phyloP scores from a whole-genome alignment of 441 rosid species.

The Jatropha podagrica region DNA sequence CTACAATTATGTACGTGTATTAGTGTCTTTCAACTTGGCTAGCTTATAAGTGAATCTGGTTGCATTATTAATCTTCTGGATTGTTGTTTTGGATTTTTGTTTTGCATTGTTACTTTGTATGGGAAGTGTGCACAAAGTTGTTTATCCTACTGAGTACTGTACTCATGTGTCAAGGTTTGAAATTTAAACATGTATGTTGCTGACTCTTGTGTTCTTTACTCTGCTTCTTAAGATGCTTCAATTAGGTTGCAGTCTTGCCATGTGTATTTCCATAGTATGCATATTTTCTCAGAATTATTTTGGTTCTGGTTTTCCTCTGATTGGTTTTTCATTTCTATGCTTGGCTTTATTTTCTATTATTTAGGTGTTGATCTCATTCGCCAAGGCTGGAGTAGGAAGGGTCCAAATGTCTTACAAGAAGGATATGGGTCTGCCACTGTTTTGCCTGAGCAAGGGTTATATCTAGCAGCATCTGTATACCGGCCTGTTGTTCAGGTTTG shows the following conservation, averaged over 20 bases:
- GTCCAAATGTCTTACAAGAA: conserved; percentile 79
- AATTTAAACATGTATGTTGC: too few relatives aligned
- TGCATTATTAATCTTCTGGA: neutral
- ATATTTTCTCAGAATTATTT: neutral
- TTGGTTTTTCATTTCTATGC: conserved; percentile 6
- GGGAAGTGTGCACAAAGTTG: neutral
- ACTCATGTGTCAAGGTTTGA: too few relatives aligned
- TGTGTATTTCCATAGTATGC: neutral
- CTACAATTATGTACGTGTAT: neutral
- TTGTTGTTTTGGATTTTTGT: neutral
- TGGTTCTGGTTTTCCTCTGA: neutral
- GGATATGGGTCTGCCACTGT: conserved; percentile 97
- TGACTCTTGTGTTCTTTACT: neutral
- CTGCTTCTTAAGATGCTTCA: neutral
- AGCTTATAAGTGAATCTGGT: neutral
- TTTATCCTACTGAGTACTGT: neutral
- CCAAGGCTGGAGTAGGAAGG: conserved; percentile 92
- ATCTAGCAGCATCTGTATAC: conserved; percentile 90
- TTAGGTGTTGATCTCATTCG: conserved; percentile 84
- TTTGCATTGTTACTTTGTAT: neutral
- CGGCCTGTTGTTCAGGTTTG: conserved; percentile 95
- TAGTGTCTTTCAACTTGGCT: neutral
- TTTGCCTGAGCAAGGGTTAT: conserved; percentile 98
- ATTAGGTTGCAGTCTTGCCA: neutral
- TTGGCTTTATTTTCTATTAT: conserved; percentile 9